Evolutionary conservation across 306 rosid species (phyloP).

Genomic region (Calophaca sinica): DNA sequence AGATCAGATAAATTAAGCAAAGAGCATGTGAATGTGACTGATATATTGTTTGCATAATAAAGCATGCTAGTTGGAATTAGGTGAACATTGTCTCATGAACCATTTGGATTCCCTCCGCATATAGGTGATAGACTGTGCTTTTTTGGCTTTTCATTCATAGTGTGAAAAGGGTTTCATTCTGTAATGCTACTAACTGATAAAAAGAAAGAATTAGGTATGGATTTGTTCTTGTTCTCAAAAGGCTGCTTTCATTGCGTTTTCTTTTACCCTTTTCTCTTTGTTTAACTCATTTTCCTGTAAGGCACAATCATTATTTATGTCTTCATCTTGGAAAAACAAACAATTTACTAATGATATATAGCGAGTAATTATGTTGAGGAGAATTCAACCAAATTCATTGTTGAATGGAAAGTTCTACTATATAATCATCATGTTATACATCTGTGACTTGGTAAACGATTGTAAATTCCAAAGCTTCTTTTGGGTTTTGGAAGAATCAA

Average conservation of each 20-base stretch:
- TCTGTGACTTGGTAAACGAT: constrained; percentile 49
- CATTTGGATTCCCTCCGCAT: constrained; percentile 41
- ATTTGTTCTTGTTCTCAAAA: constrained; percentile 53
- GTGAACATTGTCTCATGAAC: constrained; percentile 45
- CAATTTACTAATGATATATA: constrained; percentile 32
- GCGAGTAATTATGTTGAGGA: constrained; percentile 38
- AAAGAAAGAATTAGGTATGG: constrained; percentile 50
- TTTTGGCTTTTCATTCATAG: constrained; percentile 32
- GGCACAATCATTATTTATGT: constrained; percentile 49
- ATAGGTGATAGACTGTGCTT: constrained; percentile 17
- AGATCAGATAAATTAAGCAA: constrained; percentile 22
- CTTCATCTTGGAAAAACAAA: constrained; percentile 47
- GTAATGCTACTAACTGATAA: constrained; percentile 23
- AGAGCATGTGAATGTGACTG: constrained; percentile 39
- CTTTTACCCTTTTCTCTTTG: constrained; percentile 37
- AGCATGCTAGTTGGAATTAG: constrained; percentile 50
- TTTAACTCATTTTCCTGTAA: constrained; percentile 8
- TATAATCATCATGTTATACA: constrained; percentile 33
- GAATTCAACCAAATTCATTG: constrained; percentile 47
- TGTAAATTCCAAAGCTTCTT: constrained; percentile 46
- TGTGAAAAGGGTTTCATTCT: constrained; percentile 52
- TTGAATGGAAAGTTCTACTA: constrained; percentile 47
- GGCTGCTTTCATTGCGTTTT: constrained; percentile 51
- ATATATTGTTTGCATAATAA: constrained; percentile 35
- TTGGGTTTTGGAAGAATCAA: constrained; percentile 47